These are phyloP conservation scores for Calonectria crousiana DNA, from an alignment of 2,329 filamentous ascomycete species.

Conservation along the genomic window DNA sequence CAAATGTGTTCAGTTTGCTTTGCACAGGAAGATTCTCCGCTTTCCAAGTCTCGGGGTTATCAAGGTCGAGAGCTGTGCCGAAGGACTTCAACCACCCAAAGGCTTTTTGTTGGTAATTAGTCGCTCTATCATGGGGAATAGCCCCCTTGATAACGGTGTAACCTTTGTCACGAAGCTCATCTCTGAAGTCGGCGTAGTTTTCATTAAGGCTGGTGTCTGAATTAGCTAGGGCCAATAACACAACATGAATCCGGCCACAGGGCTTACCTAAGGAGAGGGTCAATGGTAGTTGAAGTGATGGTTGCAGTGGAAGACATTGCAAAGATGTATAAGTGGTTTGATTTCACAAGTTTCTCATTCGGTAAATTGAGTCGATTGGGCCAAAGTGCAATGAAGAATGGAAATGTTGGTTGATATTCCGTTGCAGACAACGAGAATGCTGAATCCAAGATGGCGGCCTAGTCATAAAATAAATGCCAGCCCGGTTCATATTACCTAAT, in stretches of 20 bases:
- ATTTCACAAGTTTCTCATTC: not conserved
- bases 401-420: too few relatives aligned
- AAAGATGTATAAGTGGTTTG: not conserved
- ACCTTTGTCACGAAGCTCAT: not conserved
- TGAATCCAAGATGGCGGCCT: too few relatives aligned
- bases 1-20: constrained; percentile 2
- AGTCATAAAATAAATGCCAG: too few relatives aligned
- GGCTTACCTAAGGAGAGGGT: not conserved
- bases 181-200: not conserved
- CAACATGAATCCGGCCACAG: not conserved
- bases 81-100: constrained; percentile 6
- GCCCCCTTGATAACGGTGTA: not conserved
- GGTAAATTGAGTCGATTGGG: not conserved
- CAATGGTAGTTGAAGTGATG: not conserved
- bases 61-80: not conserved
- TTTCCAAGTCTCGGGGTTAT: not conserved
- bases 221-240: not conserved
- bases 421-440: too few relatives aligned
- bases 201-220: not conserved
- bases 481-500: too few relatives aligned
- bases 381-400: not conserved
- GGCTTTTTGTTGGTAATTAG: not conserved
- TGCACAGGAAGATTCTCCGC: not conserved
- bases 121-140: not conserved
- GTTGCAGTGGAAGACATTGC: not conserved